Evolutionary conservation across 208 protist genomes (phyloP).

Genomic region (Trypanosoma rangeli): DNA sequence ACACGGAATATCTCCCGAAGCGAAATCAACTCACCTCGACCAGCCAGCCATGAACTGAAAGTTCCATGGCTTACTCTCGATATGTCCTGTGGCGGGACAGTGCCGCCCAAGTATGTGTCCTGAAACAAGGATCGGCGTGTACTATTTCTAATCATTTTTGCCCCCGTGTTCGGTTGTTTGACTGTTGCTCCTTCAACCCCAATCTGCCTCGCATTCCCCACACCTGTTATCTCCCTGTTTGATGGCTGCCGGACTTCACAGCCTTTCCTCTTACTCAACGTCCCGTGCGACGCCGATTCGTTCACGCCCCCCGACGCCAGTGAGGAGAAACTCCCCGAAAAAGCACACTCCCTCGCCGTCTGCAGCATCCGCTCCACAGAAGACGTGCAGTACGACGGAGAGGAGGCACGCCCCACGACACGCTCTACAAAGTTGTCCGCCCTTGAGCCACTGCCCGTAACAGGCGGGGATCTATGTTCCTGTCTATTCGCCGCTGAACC

Average conservation of each 20-base stretch:
- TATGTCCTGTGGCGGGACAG: conserved; percentile 2
- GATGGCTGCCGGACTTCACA: neutral
- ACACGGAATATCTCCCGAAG: conserved; percentile 30
- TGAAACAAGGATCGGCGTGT: neutral
- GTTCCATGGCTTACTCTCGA: conserved; percentile 13
- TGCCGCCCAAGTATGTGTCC: neutral
- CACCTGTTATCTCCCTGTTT: neutral
- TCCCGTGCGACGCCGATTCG: neutral
- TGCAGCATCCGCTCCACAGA: conserved; percentile 28
- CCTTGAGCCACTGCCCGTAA: neutral
- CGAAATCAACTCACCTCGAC: conserved; percentile 20
- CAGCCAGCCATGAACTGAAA: neutral
- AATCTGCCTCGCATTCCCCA: neutral
- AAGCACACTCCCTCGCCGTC: conserved; percentile 18
- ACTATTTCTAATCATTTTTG: neutral
- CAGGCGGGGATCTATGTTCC: neutral
- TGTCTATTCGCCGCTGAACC: neutral
- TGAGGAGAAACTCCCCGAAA: conserved; percentile 1
- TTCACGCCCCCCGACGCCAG: neutral
- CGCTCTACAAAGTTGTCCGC: conserved; percentile 3
- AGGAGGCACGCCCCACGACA: conserved; percentile 6
- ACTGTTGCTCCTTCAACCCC: neutral
- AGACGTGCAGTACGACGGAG: conserved; percentile 1
- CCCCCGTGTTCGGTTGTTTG: neutral
- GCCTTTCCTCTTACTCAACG: neutral